Conservation (phyloP, 805 yeast genomes). For the Wickerhamiella domercqiae region DNA sequence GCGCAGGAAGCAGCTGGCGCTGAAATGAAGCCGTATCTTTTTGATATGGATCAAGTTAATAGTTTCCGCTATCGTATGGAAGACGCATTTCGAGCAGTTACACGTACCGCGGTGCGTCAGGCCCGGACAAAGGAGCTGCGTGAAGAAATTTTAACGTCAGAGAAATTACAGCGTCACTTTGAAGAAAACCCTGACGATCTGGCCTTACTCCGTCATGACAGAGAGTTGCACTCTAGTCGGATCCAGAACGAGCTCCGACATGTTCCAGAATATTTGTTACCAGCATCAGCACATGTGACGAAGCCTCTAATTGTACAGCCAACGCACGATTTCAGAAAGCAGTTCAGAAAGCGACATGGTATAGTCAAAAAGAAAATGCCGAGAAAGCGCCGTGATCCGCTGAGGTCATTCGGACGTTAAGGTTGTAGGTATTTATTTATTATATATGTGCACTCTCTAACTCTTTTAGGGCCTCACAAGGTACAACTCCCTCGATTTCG, state of each 20-base stretch:
- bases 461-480: conserved; percentile 30
- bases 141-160: conserved; percentile 73
- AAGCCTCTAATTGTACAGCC: conserved; percentile 14
- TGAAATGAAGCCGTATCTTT: conserved; percentile 64
- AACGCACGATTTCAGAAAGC: conserved; percentile 4
- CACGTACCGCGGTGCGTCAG: conserved; percentile 76
- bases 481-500: conserved; percentile 40
- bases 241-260: conserved; percentile 74
- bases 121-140: conserved; percentile 84
- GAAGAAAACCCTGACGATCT: conserved; percentile 96
- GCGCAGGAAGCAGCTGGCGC: conserved; percentile 63
- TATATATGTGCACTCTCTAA: conserved; percentile 4
- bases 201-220: conserved; percentile 78
- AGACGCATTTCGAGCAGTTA: conserved; percentile 92
- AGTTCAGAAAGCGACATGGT: conserved; percentile 3
- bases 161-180: conserved; percentile 81
- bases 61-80: conserved; percentile 93
- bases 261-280: conserved; percentile 83
- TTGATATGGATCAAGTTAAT: conserved; percentile 83
- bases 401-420: conserved; percentile 12
- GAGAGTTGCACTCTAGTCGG: conserved; percentile 68
- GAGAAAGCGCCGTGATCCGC: conserved; percentile 14
- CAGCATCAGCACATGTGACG: conserved; percentile 31
- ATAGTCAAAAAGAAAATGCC: conserved; percentile 1
- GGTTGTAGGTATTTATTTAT: not conserved